phyloP scores from a whole-genome alignment of 2,329 filamentous ascomycete species.

The Trichothecium sympodiale region DNA sequence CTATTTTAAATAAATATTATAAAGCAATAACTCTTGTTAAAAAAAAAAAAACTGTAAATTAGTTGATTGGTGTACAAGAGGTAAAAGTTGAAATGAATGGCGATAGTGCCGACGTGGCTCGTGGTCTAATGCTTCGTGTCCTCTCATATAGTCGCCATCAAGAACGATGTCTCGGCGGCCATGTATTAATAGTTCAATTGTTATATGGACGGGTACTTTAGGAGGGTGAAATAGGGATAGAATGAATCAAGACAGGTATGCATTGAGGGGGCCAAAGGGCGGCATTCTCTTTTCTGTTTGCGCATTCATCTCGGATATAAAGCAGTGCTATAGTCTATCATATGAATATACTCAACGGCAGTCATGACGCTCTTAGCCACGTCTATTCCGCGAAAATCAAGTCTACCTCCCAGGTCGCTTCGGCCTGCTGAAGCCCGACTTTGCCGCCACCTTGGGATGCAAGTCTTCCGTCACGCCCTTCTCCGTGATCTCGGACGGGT shows the following conservation, averaged over 20 bases:
- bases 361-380: not conserved
- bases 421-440: slow-evolving; percentile 63
- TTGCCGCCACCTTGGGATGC: slow-evolving; percentile 53
- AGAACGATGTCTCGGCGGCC: too few species aligned
- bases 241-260: slow-evolving; percentile 7
- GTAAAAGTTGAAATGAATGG: too few species aligned
- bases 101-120: too few species aligned
- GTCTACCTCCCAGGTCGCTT: slow-evolving; percentile 61
- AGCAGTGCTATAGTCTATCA: slow-evolving; percentile 16
- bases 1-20: too few species aligned
- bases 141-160: too few species aligned
- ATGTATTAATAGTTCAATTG: too few species aligned
- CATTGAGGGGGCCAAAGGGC: slow-evolving; percentile 9
- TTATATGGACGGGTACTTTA: too few species aligned
- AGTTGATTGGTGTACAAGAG: too few species aligned
- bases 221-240: slow-evolving; percentile 9
- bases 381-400: not conserved
- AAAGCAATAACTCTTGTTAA: too few species aligned
- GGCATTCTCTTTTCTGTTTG: slow-evolving; percentile 12
- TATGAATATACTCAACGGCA: slow-evolving; percentile 11
- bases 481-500: slow-evolving; percentile 61
- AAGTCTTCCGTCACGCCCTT: slow-evolving; percentile 54
- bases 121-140: too few species aligned
- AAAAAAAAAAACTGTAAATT: too few species aligned
- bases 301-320: slow-evolving; percentile 16